Percentiles rank a stretch among this genome's conserved stretches.
Conservation (phyloP, 805 yeast genomes). For the Brettanomyces bruxellensis region DNA sequence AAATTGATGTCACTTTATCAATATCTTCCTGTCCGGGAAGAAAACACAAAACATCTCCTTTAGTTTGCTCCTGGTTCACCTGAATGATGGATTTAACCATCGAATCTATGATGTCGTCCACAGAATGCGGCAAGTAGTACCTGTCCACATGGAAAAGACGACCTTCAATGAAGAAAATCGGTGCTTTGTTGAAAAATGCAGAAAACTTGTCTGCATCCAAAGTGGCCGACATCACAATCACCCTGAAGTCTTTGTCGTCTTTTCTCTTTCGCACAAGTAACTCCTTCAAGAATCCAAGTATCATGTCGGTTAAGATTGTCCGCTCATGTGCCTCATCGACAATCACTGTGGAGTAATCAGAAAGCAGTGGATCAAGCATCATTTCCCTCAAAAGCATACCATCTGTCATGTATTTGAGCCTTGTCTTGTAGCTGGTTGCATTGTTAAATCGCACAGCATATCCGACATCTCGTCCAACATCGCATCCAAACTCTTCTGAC, state of each 20-base stretch:
- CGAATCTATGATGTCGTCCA: conserved; percentile 80
- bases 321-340: conserved; percentile 98
- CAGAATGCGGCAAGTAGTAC: conserved; percentile 50
- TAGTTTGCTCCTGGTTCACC: conserved; percentile 66
- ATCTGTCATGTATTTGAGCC: conserved; percentile 82
- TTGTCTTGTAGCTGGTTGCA: conserved; percentile 46
- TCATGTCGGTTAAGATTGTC: conserved; percentile 81
- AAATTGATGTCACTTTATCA: conserved; percentile 64
- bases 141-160: conserved; percentile 78
- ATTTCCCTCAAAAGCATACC: conserved; percentile 94
- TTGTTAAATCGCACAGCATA: conserved; percentile 90
- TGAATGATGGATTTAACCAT: conserved; percentile 68
- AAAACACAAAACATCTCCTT: conserved; percentile 89
- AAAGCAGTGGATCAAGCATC: conserved; percentile 60
- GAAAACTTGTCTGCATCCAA: conserved; percentile 85
- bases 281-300: conserved; percentile 80
- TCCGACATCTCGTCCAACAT: conserved; percentile 77
- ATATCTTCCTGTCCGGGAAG: conserved; percentile 97
- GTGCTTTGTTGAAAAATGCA: conserved; percentile 66
- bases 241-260: conserved; percentile 41
- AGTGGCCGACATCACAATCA: conserved; percentile 94
- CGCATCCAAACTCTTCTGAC: conserved; percentile 75
- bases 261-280: conserved; percentile 41
- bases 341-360: conserved; percentile 64
- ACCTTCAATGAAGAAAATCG: conserved; percentile 85